These are phyloP conservation scores for Apophysomyces trapeziformis DNA, from an alignment of 371 early-diverging fungal genomes.

Conservation along the genomic window DNA sequence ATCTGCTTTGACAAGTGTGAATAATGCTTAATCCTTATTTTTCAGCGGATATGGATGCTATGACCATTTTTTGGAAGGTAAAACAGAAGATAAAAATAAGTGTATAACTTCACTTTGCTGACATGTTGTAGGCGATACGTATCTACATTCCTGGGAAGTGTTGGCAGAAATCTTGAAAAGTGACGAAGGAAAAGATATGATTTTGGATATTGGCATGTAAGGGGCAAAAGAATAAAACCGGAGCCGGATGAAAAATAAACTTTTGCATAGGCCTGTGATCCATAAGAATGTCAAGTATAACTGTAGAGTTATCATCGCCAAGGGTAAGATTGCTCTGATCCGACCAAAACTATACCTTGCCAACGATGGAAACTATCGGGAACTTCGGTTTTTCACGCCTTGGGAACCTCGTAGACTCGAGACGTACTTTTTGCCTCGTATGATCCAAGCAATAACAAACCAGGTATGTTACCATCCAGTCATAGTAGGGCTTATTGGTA, in stretches of 20 bases:
- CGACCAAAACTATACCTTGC: slow-evolving; percentile 95
- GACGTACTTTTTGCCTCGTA: slow-evolving; percentile 79
- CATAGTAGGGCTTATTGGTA: neutral
- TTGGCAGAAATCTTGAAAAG: slow-evolving; percentile 73
- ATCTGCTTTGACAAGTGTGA: neutral
- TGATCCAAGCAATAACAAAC: slow-evolving; percentile 76
- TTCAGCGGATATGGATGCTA: slow-evolving; percentile 94
- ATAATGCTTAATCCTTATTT: neutral
- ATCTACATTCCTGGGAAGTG: slow-evolving; percentile 93
- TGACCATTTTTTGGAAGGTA: slow-evolving; percentile 96
- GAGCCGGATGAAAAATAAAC: neutral
- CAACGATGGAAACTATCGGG: slow-evolving; percentile 98
- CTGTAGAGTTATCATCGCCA: slow-evolving; percentile 86
- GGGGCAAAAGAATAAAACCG: slow-evolving; percentile 14
- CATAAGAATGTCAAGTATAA: slow-evolving; percentile 94
- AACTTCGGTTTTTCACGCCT: slow-evolving; percentile 92
- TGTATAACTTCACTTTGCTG: neutral
- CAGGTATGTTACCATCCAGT: slow-evolving; percentile 54
- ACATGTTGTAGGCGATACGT: slow-evolving; percentile 79
- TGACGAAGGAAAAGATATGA: slow-evolving; percentile 74
- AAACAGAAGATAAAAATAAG: neutral
- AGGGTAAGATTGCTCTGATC: slow-evolving; percentile 88
- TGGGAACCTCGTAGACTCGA: slow-evolving; percentile 79
- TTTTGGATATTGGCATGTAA: slow-evolving; percentile 95
- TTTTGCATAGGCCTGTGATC: slow-evolving; percentile 78